Evolutionary conservation across 257 asterid species (phyloP).

Genomic region (Henckelia pumila): DNA sequence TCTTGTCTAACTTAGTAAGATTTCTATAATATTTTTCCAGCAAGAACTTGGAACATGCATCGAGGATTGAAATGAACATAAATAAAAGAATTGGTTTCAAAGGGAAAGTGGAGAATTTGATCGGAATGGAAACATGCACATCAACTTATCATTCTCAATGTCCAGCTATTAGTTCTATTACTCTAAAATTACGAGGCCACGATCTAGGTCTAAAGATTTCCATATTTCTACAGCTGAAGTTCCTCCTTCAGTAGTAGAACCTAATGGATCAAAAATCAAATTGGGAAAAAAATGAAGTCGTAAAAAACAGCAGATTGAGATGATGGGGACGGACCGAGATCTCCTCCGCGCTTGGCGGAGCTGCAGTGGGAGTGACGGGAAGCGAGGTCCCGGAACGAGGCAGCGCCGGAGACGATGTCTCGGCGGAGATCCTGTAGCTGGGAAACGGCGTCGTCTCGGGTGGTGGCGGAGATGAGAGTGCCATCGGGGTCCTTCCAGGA

Average conservation of each 20-base stretch:
- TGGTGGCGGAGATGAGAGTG: conserved; percentile 58
- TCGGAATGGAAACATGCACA: neutral
- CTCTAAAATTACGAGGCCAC: neutral
- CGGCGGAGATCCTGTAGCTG: conserved; percentile 63
- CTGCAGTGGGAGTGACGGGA: conserved; percentile 68
- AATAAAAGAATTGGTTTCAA: neutral
- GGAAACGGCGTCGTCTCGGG: conserved; percentile 71
- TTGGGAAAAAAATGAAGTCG: neutral
- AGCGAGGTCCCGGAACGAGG: conserved; percentile 73
- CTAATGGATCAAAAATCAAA: neutral
- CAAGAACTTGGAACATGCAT: neutral
- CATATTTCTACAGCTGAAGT: neutral
- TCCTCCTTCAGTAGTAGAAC: neutral
- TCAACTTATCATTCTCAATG: neutral
- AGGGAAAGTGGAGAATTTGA: neutral
- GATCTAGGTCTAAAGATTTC: neutral
- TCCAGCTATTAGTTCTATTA: neutral
- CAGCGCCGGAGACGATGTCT: conserved; percentile 64
- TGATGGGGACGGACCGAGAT: conserved; percentile 59
- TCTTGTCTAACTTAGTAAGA: neutral
- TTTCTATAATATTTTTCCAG: neutral
- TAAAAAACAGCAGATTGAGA: neutral
- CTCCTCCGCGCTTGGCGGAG: conserved; percentile 98
- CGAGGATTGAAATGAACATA: neutral
- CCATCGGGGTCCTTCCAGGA: conserved; percentile 99